Evolutionary conservation across 345 rosid genomes (phyloP), one percentile per base, ranked within the genome.

Genomic region (Microcos paniculata): DNA sequence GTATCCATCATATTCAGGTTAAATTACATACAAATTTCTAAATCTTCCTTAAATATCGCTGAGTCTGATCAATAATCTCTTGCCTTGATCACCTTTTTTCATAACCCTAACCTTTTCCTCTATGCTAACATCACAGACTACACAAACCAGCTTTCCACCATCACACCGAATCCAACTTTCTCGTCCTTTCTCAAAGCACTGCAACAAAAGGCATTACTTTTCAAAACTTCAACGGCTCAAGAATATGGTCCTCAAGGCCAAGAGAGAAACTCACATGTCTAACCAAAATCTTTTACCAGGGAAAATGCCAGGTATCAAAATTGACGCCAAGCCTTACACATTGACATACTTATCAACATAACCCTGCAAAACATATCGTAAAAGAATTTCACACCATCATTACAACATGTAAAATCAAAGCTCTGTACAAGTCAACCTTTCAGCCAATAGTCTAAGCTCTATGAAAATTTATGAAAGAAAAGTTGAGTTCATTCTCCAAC

Each of bases 341-440:
- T 88, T 86, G 62, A 90, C 97, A 72, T 90, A 93, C 85, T 93
- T 93, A 49, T 93, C 91, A 35, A 93, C 97, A 78, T 88, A 93
- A 31, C 98, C 97, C 98, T 93, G 94, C 79, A 83, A 76, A 72
- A 73, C 56, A 75, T 51, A 23, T 24, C 26, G 3, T 23, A 14
- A 4, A 69, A 68, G 45, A 40, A 46, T 46, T 48, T 46, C 26
- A 46, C 72, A 67, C 16, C 71, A 45, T 9, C 8, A 6, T 42
- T 11, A 45, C 8, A 8, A 8, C 52, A 67, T 15, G 15, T 3
- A 52, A 23, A 71, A 31, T 58, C 48, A 28, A 70, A 10, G 16
- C 2, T 26, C 18, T 30, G 24, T 6, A 69, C 11, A 72, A 43
- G 15, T 43, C 10, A 61, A 57, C 43, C 16, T 56, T 40, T 13